Percentiles rank a stretch among this genome's conserved stretches.
These are phyloP conservation scores for Omphalea diandra DNA, from an alignment of 441 rosid genomes.

Conservation along the genomic window DNA sequence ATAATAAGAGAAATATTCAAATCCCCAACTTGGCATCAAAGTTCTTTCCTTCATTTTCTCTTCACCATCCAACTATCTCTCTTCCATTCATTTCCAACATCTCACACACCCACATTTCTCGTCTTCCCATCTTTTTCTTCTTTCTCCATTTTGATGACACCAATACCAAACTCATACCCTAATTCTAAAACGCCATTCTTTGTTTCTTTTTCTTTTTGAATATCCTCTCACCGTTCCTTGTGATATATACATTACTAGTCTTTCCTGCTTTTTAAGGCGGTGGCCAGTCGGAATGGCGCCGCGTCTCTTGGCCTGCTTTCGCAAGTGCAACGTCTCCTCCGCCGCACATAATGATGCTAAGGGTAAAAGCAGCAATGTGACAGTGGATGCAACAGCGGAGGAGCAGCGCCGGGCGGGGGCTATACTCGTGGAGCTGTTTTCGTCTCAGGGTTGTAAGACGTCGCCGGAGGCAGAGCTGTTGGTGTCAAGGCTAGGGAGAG, in stretches of 20 bases:
- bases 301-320: slow-evolving; percentile 72
- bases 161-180: no score
- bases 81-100: not conserved
- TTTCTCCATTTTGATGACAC: no score
- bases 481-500: slow-evolving; percentile 78
- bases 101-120: no score
- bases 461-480: slow-evolving; percentile 81
- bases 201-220: not conserved
- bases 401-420: slow-evolving; percentile 41
- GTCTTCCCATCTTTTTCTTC: no score
- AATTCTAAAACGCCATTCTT: no score
- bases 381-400: slow-evolving; percentile 38
- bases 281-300: slow-evolving; percentile 47
- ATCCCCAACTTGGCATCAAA: not conserved
- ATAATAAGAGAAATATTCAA: not conserved
- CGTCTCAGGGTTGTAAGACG: slow-evolving; percentile 82
- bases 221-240: not conserved
- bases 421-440: slow-evolving; percentile 74
- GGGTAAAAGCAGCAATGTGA: slow-evolving; percentile 11
- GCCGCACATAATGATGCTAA: not conserved
- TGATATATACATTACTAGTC: not conserved
- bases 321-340: slow-evolving; percentile 29
- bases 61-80: slow-evolving; percentile 25
- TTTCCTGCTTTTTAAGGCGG: slow-evolving; percentile 10
- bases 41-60: slow-evolving; percentile 39